Conservation (phyloP, 2,329 filamentous ascomycete species). For the Pseudogymnoascus sp. region DNA sequence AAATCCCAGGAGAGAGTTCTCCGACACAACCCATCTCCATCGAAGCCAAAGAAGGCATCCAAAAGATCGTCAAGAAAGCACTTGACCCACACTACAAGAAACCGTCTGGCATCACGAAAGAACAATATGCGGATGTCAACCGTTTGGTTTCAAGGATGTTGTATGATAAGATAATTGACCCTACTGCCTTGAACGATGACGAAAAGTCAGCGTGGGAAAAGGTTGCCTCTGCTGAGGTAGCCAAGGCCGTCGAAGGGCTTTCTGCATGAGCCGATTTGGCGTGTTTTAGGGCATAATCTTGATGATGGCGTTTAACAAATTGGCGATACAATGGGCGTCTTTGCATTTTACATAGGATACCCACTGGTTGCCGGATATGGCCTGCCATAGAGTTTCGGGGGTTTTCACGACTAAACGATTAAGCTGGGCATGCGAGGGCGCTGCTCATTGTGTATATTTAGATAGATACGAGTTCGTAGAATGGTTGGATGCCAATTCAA, state of each 20-base stretch:
- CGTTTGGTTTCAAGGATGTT: constrained; percentile 79
- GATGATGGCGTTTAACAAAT: constrained; percentile 6
- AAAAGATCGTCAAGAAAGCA: constrained; percentile 75
- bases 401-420: not conserved
- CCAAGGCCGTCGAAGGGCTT: constrained; percentile 57
- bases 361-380: not conserved
- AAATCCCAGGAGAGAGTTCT: constrained; percentile 46
- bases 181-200: constrained; percentile 49
- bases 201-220: constrained; percentile 64
- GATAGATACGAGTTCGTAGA: constrained; percentile 6
- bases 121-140: constrained; percentile 90
- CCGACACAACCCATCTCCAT: constrained; percentile 63
- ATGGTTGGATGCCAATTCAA: constrained; percentile 7
- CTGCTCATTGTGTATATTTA: not conserved
- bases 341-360: not conserved
- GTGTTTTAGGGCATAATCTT: constrained; percentile 2
- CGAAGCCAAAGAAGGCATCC: constrained; percentile 79
- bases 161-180: constrained; percentile 53
- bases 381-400: not conserved
- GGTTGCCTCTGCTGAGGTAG: constrained; percentile 70
- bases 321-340: constrained; percentile 2
- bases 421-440: not conserved
- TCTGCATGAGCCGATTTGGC: constrained; percentile 31
- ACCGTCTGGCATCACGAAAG: constrained; percentile 69
- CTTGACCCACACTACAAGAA: constrained; percentile 71